A percentile compares a stretch with the other conserved stretches of the same genome.
Evolutionary conservation across 441 rosid genomes (phyloP).

Genomic region (Biscutella laevigata): DNA sequence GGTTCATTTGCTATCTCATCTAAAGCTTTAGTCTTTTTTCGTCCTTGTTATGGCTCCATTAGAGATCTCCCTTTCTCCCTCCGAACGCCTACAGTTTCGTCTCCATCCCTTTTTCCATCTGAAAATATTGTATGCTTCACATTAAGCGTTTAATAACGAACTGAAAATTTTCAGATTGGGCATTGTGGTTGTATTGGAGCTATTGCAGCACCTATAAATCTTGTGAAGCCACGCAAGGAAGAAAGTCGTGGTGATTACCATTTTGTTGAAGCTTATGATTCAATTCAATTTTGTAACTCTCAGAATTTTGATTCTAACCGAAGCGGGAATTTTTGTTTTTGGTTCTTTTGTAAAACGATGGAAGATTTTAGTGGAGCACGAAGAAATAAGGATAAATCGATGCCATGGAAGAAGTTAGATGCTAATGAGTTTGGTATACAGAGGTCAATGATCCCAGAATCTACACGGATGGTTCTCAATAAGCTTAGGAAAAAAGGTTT

Average conservation of each 20-base stretch:
- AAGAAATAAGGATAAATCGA: slow-evolving; percentile 15
- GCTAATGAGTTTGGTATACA: slow-evolving; percentile 31
- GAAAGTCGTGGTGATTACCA: slow-evolving; percentile 19
- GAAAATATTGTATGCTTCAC: neutral
- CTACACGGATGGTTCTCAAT: slow-evolving; percentile 32
- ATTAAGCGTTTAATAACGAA: neutral
- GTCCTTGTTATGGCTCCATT: slow-evolving; percentile 26
- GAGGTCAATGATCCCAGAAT: slow-evolving; percentile 33
- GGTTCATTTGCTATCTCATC: slow-evolving; percentile 19
- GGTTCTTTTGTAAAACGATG: neutral
- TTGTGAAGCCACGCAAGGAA: slow-evolving; percentile 27
- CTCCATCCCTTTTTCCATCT: slow-evolving; percentile 2
- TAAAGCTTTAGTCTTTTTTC: slow-evolving; percentile 24
- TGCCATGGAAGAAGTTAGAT: slow-evolving; percentile 31
- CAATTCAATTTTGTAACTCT: too few relatives aligned
- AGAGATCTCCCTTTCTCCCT: slow-evolving; percentile 23
- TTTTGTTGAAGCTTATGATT: neutral
- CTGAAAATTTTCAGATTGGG: slow-evolving; percentile 18
- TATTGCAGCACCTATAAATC: slow-evolving; percentile 23
- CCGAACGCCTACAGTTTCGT: slow-evolving; percentile 24
- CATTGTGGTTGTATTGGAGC: slow-evolving; percentile 29
- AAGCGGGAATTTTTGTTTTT: neutral
- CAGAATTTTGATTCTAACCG: neutral
- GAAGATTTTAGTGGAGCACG: slow-evolving; percentile 15
- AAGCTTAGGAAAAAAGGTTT: slow-evolving; percentile 30